Evolutionary conservation across 1,139 yeast genomes (phyloP), one percentile per base, ranked within the genome.

Genomic region (Blastobotrys ciferrii): DNA sequence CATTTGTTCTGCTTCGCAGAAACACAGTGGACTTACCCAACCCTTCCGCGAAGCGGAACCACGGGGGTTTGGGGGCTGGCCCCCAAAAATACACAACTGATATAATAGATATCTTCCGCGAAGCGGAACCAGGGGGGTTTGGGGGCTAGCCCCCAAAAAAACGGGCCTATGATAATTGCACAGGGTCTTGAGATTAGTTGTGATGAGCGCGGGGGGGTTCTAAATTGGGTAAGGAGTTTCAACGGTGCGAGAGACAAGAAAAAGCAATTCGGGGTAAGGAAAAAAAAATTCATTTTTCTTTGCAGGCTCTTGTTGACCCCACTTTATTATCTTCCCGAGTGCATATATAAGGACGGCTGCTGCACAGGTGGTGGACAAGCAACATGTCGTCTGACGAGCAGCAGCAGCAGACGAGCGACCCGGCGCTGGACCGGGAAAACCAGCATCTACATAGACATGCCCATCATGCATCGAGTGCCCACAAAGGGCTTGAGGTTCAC

Each of bases 391-490:
- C 28, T 23, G 28, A 9, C 9, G 28, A 6, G 9, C 28, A 5
- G 9, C 9, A 6, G 5, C 28, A 23, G 28, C 7, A 37, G 19
- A 47, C 50, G 25, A 43, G 46, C 13, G 67, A 63, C 43, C 61
- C 66, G 1, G 67, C 66, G 4, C 55, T 64, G 39, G 63, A 62
- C 36, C 63, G 65, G 5, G 48, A 36, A 13, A 55, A 62, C 51
- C 69, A 65, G 54, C 67, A 64, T 47, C 31, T 45, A 17, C 66
- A 63, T 37, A 55, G 55, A 19, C 65, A 62, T 44, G 42, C 53
- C 2, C 61, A 60, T 20, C 68, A 64, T 43, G 51, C 56, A 4
- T 46, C 41, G 3, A 42, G 48, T 23, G 59, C 60, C 15, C 64
- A 59, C 17, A 61, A 57, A 43, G 49, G 51, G 11, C 33, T 36